Conservation (phyloP, 371 early-diverging fungal genomes). For the Rhizopus sp. region DNA sequence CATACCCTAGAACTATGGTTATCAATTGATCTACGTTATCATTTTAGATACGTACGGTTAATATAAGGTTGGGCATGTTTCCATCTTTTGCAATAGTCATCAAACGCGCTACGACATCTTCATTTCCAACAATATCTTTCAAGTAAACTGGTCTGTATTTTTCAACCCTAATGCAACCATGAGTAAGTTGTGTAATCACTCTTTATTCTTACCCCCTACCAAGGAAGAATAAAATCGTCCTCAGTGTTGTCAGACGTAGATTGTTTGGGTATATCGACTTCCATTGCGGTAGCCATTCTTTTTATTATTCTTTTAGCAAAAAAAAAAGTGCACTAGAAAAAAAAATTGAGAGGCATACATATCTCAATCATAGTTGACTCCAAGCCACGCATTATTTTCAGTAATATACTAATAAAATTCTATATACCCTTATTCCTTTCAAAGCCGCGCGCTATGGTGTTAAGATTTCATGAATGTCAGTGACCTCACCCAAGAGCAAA, state of each 20-base stretch:
- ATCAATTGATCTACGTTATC: neutral
- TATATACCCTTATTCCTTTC: too few relatives aligned
- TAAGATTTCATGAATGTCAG: too few relatives aligned
- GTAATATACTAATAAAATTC: too few relatives aligned
- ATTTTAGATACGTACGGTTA: constrained; percentile 65
- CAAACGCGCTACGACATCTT: constrained; percentile 89
- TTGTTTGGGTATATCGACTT: constrained; percentile 14
- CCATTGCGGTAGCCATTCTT: constrained; percentile 15
- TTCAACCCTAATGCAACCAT: constrained; percentile 83
- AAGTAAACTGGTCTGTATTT: constrained; percentile 93
- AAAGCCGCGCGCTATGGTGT: too few relatives aligned
- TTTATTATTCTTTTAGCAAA: constrained; percentile 6
- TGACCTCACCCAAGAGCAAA: too few relatives aligned
- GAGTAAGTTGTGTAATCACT: neutral
- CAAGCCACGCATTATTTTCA: too few relatives aligned
- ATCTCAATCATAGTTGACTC: too few relatives aligned
- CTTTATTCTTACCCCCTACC: constrained; percentile 1
- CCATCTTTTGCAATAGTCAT: constrained; percentile 85
- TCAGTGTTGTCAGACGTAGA: neutral
- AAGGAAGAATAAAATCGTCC: constrained; percentile 10
- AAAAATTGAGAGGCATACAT: too few relatives aligned
- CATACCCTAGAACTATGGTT: constrained; percentile 64
- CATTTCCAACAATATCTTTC: constrained; percentile 96
- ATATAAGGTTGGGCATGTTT: constrained; percentile 97
- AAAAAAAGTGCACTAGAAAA: too few relatives aligned